Percentiles rank a stretch among this genome's conserved stretches.
These are phyloP conservation scores for Hondaea fermentalgiana DNA, from an alignment of 108 stramenopile species.

Conservation along the genomic window DNA sequence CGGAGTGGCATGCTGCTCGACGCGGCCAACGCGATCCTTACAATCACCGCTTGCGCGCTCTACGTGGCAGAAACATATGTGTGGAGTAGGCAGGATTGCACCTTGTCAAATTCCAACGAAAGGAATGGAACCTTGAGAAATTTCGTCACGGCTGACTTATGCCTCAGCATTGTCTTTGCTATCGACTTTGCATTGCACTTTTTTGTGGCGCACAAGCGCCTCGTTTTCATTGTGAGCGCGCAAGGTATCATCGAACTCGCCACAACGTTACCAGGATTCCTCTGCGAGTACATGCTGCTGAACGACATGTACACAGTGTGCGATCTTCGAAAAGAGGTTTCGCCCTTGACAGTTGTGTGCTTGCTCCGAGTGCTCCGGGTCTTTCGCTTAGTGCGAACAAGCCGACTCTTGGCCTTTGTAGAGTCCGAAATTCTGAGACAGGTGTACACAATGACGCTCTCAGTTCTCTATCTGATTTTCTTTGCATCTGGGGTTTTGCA, in stretches of 20 bases:
- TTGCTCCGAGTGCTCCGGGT: neutral
- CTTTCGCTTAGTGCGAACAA: neutral
- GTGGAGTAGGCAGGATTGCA: neutral
- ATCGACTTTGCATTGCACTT: neutral
- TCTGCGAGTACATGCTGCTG: neutral
- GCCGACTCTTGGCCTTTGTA: neutral
- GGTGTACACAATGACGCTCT: neutral
- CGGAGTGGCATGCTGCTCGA: neutral
- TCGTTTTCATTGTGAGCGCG: neutral
- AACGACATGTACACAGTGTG: neutral
- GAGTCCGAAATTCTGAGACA: neutral
- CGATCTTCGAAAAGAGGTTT: neutral
- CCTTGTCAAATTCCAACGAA: neutral
- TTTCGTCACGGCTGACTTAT: neutral
- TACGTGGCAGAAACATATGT: neutral
- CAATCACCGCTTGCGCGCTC: neutral
- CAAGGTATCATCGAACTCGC: neutral
- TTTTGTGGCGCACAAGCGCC: neutral
- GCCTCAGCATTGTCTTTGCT: neutral
- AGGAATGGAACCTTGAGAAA: neutral
- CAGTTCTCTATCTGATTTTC: neutral
- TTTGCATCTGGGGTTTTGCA: neutral
- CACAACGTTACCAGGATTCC: neutral
- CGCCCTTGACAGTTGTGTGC: neutral
- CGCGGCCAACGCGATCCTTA: neutral